Conservation (phyloP, 768 basidiomycete species). For the Crepidotus variabilis region DNA sequence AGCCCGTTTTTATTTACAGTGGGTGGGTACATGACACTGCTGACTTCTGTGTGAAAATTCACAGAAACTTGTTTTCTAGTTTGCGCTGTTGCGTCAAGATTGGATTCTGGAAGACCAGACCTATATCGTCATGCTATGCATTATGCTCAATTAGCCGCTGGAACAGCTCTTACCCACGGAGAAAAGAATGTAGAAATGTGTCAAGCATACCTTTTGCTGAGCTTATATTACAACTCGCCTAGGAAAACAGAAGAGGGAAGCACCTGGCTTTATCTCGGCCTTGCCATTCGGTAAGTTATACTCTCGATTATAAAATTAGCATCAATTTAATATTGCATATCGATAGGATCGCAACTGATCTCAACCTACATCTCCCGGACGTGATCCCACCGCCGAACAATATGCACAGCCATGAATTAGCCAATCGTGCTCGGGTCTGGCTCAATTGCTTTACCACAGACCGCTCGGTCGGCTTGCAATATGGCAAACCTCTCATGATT, state of each 20-base stretch:
- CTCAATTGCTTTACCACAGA: conserved; percentile 89
- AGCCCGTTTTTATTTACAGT: conserved; percentile 93
- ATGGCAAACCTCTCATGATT: conserved; percentile 87
- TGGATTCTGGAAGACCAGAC: conserved; percentile 64
- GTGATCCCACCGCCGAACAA: conserved; percentile 75
- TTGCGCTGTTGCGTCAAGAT: conserved; percentile 85
- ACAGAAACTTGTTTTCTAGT: conserved; percentile 41
- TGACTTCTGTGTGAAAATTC: neutral
- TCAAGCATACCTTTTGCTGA: conserved; percentile 77
- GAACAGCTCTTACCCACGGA: conserved; percentile 70
- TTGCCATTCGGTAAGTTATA: conserved; percentile 69
- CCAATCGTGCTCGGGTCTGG: conserved; percentile 90
- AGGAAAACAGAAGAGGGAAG: conserved; percentile 87
- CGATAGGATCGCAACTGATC: conserved; percentile 81
- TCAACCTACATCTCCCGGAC: conserved; percentile 80
- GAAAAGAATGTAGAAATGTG: conserved; percentile 82
- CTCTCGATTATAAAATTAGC: neutral
- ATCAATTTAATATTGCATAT: conserved; percentile 7
- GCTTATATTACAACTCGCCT: conserved; percentile 72
- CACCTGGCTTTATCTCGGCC: conserved; percentile 84
- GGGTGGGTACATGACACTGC: conserved; percentile 46
- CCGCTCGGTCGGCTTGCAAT: conserved; percentile 81
- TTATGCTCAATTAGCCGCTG: conserved; percentile 73
- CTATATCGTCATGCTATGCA: conserved; percentile 72
- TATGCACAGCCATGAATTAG: conserved; percentile 76